phyloP scores from a whole-genome alignment of 495 filamentous ascomycete species.

The Filosporella fistucella region DNA sequence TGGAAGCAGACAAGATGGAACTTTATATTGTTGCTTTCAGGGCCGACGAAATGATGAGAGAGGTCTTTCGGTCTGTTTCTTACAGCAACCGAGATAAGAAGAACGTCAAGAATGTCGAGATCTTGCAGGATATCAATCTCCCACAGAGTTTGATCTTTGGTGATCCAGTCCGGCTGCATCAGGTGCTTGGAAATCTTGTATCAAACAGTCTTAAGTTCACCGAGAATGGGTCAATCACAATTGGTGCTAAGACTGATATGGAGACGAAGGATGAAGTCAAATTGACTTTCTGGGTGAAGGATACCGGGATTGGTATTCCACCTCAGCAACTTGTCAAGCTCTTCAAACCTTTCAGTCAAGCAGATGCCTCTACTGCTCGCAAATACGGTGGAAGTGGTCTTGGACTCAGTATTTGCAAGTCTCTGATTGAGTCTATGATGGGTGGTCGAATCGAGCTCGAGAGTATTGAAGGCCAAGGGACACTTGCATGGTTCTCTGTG shows the following conservation, averaged over 20 bases:
- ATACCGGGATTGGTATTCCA: constrained; percentile 87
- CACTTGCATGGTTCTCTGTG: constrained; percentile 80
- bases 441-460: constrained; percentile 79
- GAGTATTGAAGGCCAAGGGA: constrained; percentile 68
- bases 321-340: constrained; percentile 76
- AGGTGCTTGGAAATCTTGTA: constrained; percentile 89
- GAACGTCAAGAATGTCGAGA: constrained; percentile 49
- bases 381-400: constrained; percentile 90
- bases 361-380: constrained; percentile 78
- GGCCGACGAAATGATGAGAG: constrained; percentile 77
- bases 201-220: constrained; percentile 96
- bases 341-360: constrained; percentile 88
- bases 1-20: constrained; percentile 95
- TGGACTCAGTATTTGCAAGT: constrained; percentile 90
- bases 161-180: constrained; percentile 85
- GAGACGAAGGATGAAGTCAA: constrained; percentile 66
- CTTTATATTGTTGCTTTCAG: constrained; percentile 83
- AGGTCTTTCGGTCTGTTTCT: constrained; percentile 79
- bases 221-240: constrained; percentile 76
- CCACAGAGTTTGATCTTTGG: constrained; percentile 78
- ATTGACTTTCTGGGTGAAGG: constrained; percentile 79
- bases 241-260: constrained; percentile 62
- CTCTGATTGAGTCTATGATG: constrained; percentile 88
- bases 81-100: constrained; percentile 80
- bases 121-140: constrained; percentile 71